Evolutionary conservation across 345 rosid genomes (phyloP).

Genomic region (Brassica juncea): DNA sequence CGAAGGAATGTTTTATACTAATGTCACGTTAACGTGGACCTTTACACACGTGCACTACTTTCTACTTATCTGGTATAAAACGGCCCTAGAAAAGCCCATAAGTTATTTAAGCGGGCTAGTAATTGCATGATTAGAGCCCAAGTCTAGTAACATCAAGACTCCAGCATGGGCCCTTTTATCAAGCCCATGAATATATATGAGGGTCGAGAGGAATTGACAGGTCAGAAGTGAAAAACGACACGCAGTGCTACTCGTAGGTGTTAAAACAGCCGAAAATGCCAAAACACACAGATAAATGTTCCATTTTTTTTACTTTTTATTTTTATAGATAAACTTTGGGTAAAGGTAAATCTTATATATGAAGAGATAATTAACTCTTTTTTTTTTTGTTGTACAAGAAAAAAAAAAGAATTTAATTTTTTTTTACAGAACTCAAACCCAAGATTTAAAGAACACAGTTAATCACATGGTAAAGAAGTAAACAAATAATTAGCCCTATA

Average conservation of each 20-base stretch:
- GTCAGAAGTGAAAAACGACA: not conserved
- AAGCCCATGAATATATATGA: not conserved
- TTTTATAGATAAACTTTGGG: not conserved
- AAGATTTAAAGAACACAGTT: slow-evolving; percentile 21
- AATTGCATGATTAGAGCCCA: not conserved
- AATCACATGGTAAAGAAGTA: slow-evolving; percentile 25
- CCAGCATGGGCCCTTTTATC: not conserved
- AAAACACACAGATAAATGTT: not conserved
- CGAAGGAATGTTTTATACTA: not conserved
- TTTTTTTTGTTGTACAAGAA: too few species aligned
- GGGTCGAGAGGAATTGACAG: not conserved
- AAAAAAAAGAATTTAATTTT: not conserved
- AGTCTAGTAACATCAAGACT: not conserved
- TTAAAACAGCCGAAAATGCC: not conserved
- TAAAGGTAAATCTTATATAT: not conserved
- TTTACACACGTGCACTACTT: slow-evolving; percentile 15
- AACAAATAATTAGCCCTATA: too few species aligned
- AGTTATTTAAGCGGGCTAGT: not conserved
- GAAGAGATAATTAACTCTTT: not conserved
- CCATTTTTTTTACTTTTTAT: too few species aligned
- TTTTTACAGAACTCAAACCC: slow-evolving; percentile 22
- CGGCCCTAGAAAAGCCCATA: slow-evolving; percentile 2
- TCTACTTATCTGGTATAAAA: not conserved
- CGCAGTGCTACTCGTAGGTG: slow-evolving; percentile 8
- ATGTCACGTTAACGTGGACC: slow-evolving; percentile 31